Evolutionary conservation across 2,329 filamentous ascomycete genomes (phyloP).

Genomic region (Phyllosticta ampelicida): DNA sequence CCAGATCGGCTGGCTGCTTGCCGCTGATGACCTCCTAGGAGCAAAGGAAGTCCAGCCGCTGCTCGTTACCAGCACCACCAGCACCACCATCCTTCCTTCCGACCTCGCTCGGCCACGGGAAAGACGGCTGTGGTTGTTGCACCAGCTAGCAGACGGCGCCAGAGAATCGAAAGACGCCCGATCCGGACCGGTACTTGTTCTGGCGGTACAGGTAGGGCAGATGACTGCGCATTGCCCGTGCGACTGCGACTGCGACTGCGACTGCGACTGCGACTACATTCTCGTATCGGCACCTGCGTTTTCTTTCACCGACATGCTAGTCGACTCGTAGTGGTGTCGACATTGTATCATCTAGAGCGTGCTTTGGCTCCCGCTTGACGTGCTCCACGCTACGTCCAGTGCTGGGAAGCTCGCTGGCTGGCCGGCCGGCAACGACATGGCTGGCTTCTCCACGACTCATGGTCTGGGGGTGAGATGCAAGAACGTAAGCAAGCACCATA

Average conservation of each 20-base stretch:
- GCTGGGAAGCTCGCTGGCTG: no score
- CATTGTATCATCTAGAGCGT: background rate
- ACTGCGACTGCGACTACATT: background rate
- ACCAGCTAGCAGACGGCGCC: background rate
- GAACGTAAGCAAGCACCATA: no score
- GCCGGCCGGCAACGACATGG: background rate
- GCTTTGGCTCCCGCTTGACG: background rate
- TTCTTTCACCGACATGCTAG: background rate
- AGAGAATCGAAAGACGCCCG: background rate
- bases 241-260: background rate
- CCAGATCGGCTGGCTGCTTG: background rate
- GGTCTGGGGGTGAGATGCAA: no score
- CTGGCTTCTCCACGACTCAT: background rate
- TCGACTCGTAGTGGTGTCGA: background rate
- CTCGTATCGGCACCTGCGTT: no score
- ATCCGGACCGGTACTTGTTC: background rate
- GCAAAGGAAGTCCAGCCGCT: background rate
- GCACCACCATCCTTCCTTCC: no score
- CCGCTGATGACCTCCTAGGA: background rate
- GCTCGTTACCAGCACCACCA: no score
- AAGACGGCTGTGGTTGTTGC: background rate
- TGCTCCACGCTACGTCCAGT: background rate
- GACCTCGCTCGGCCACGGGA: background rate
- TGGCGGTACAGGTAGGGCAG: background rate
- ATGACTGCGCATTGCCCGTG: no score